Base-by-base conservation (phyloP, 2,329 filamentous ascomycete genomes). In the Aaosphaeria pasadenensis region DNA sequence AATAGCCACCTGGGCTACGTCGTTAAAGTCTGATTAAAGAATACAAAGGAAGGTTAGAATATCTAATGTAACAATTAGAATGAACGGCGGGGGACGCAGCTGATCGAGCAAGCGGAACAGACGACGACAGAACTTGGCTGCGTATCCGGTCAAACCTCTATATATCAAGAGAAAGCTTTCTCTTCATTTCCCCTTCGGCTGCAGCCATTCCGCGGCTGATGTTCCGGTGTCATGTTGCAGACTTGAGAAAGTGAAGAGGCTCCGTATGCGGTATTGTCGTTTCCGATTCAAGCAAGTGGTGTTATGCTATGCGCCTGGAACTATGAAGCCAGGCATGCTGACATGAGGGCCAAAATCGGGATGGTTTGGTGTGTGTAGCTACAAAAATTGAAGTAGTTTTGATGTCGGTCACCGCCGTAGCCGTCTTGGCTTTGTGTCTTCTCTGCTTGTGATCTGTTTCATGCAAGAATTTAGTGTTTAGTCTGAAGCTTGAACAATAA, bases 1-100 rank as follows among this genome's bases (percentile, higher is more conserved):
- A 47, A 53, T 49, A 60, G 62, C 65, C 65, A 58, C 65, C 65
- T 57, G 65, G 65, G 65, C 63, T 58, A 57, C n/a, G 41, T 39
- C 56, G 42, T 39, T 46, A 61, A 47, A 46, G 38, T 54, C 50
- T 58, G 58, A 49, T 52, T 42, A 31, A 51, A 56, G 50, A 56
- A 9, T 43, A 40, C 46, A 66, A 64, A 45, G 61, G 63, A 61
- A 51, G 59, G 52, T 54, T 56, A 40, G 39, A 7, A 17, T 9
- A 40, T 9, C 33, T 36, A n/a, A 36, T 36, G 9, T 9, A n/a
- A n/a, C 33, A 9, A n/a, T 9, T n/a, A 9, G 33, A 24, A 24
- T 24, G 17, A 24, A 24, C 17, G 17, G 17, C 17, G 17, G 33
- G 33, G 33, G 24, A 17, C 11, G 39, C 9, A 40, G 39, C 33